Percentiles rank a stretch among this genome's conserved stretches.
phyloP scores from a whole-genome alignment of 208 protist genomes.

The Acanthamoeba rhysodes region DNA sequence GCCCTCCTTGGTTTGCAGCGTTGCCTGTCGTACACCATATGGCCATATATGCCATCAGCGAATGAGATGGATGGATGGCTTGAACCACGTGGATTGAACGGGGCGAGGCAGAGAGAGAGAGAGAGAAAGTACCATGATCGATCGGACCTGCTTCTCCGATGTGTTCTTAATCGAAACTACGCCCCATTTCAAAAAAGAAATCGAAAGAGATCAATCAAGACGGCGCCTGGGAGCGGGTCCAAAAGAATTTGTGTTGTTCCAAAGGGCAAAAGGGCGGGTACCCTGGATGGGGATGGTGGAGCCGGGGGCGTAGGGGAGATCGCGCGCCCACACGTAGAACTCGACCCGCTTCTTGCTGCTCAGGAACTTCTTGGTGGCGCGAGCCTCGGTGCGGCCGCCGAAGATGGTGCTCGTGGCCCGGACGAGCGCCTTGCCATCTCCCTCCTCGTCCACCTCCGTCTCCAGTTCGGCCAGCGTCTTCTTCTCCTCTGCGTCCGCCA shows the following conservation, averaged over 20 bases:
- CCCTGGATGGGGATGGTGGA: conserved; percentile 2
- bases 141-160: conserved; percentile 10
- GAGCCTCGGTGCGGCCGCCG: conserved; percentile 10
- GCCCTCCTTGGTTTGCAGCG: conserved; percentile 5
- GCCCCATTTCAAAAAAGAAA: neutral
- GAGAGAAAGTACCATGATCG: conserved; percentile 33
- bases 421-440: neutral
- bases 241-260: no score
- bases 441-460: conserved; percentile 27
- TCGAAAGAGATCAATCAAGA: neutral
- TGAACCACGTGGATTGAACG: no score
- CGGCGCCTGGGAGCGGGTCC: no score
- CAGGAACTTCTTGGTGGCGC: conserved; percentile 32
- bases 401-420: neutral
- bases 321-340: conserved; percentile 33
- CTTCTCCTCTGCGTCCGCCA: neutral
- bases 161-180: conserved; percentile 39
- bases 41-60: no score
- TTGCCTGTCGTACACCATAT: neutral
- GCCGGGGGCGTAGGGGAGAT: conserved; percentile 17
- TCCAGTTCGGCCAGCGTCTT: conserved; percentile 12
- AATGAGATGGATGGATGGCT: no score
- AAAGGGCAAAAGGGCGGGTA: no score
- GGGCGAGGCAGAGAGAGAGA: neutral
- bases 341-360: conserved; percentile 53